phyloP scores from a whole-genome alignment of 805 yeast species.

The Torulaspora gathmanii region DNA sequence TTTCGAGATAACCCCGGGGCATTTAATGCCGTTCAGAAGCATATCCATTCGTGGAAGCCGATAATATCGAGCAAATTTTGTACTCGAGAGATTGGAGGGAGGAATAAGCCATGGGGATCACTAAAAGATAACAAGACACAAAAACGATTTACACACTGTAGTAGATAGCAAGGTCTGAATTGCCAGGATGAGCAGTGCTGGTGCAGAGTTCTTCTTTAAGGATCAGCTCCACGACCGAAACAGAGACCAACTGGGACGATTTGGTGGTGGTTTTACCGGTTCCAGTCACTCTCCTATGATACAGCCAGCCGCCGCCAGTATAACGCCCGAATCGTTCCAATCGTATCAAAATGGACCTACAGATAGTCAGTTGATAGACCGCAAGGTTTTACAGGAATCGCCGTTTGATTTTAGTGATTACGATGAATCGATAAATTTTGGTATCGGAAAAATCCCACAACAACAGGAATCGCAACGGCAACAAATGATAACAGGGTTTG shows the following conservation, averaged over 20 bases:
- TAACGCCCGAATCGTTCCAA: constrained; percentile 20
- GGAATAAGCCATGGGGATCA: background rate
- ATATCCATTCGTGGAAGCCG: background rate
- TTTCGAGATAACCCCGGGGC: background rate
- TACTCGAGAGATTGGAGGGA: background rate
- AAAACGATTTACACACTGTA: background rate
- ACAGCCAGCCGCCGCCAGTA: constrained; percentile 2
- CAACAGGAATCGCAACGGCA: background rate
- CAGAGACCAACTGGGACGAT: background rate
- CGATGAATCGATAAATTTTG: constrained; percentile 6
- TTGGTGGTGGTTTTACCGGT: background rate
- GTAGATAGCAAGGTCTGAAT: background rate
- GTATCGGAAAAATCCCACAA: background rate
- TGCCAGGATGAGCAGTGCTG: background rate
- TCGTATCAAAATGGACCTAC: constrained; percentile 10
- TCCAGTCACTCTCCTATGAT: constrained; percentile 5
- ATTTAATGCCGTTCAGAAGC: background rate
- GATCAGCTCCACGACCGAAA: background rate
- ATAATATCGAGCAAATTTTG: constrained; percentile 1
- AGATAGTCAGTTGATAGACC: background rate
- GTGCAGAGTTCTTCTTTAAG: background rate
- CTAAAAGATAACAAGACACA: background rate
- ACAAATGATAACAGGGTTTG: background rate
- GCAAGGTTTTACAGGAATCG: background rate
- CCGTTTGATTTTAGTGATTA: constrained; percentile 15